phyloP scores from a whole-genome alignment of 257 asterid species.

The Verbena officinalis region DNA sequence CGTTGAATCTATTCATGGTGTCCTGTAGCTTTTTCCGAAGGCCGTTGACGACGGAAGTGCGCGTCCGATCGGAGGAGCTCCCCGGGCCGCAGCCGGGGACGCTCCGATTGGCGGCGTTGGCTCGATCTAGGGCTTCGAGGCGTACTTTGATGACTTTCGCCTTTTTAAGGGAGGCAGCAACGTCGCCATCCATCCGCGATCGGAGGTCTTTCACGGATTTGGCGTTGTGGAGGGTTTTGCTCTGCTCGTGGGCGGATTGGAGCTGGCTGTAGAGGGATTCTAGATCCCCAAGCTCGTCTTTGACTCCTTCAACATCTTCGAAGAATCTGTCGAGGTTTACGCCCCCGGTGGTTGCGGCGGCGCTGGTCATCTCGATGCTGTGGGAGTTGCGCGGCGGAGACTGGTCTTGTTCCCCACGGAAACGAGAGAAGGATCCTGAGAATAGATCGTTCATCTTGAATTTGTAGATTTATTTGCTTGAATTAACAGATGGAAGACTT shows the following conservation, averaged over 20 bases:
- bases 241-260: conserved; percentile 54
- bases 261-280: conserved; percentile 59
- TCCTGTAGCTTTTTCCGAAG: conserved; percentile 65
- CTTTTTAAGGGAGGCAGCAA: conserved; percentile 38
- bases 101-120: conserved; percentile 64
- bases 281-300: conserved; percentile 63
- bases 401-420: conserved; percentile 45
- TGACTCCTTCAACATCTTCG: conserved; percentile 64
- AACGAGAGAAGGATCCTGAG: conserved; percentile 61
- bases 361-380: conserved; percentile 37
- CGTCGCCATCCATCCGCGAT: conserved; percentile 31
- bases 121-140: conserved; percentile 48
- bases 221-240: conserved; percentile 54
- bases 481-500: not conserved
- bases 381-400: conserved; percentile 43
- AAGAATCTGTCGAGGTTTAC: conserved; percentile 66
- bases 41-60: conserved; percentile 75
- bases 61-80: conserved; percentile 67
- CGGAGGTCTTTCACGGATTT: conserved; percentile 35
- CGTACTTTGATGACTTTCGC: conserved; percentile 49
- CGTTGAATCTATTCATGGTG: conserved; percentile 58
- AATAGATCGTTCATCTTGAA: conserved; percentile 56
- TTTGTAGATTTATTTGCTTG: not conserved
- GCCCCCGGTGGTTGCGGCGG: conserved; percentile 33
- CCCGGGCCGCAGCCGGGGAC: conserved; percentile 72